A percentile compares a stretch with the other conserved stretches of the same genome.
These are phyloP conservation scores for Pelargonium fulgidum DNA, from an alignment of 441 rosid genomes.

Conservation along the genomic window DNA sequence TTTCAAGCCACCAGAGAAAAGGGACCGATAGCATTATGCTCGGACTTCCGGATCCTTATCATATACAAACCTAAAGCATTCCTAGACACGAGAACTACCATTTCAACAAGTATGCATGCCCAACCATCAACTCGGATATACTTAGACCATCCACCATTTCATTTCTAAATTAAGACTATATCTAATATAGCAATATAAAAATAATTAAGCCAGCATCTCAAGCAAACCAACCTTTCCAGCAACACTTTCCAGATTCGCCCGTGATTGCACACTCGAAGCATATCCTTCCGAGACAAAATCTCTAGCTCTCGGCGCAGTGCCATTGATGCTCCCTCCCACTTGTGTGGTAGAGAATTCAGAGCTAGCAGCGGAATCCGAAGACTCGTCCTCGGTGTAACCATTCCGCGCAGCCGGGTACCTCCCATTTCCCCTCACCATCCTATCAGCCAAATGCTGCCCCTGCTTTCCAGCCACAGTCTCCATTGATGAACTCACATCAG, in stretches of 20 bases:
- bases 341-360: conserved; percentile 74
- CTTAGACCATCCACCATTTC: neutral
- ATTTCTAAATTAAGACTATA: conserved; percentile 5
- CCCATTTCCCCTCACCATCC: conserved; percentile 30
- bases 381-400: conserved; percentile 52
- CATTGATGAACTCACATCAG: conserved; percentile 87
- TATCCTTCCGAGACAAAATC: conserved; percentile 42
- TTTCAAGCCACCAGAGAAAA: neutral
- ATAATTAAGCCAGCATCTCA: neutral
- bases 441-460: conserved; percentile 32
- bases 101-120: neutral
- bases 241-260: conserved; percentile 26
- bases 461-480: conserved; percentile 51
- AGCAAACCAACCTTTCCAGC: conserved; percentile 44
- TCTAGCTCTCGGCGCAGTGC: conserved; percentile 33
- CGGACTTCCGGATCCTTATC: no score
- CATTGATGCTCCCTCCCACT: conserved; percentile 39
- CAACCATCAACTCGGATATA: no score
- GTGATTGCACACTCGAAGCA: conserved; percentile 50
- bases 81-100: neutral
- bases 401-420: conserved; percentile 32
- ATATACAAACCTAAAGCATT: neutral
- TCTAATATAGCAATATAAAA: neutral
- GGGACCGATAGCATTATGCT: neutral
- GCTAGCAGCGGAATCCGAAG: conserved; percentile 77